These are phyloP conservation scores for Exophiala phaeomuriformis DNA, from an alignment of 2,329 filamentous ascomycete genomes.

Conservation along the genomic window DNA sequence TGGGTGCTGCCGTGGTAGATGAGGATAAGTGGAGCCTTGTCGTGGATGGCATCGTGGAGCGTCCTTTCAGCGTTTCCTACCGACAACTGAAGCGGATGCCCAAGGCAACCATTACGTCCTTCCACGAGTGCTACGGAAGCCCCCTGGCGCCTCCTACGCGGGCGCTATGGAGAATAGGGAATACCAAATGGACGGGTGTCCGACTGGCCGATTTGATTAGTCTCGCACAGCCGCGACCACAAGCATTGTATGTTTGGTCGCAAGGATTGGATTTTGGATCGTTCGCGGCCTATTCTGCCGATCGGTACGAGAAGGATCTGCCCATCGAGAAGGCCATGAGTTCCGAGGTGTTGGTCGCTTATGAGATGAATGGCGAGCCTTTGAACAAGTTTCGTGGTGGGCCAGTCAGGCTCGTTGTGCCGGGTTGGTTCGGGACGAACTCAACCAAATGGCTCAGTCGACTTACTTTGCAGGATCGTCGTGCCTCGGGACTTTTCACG, in stretches of 20 bases:
- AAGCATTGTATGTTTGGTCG: slow-evolving; percentile 20
- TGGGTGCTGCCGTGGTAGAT: slow-evolving; percentile 31
- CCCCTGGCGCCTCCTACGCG: slow-evolving; percentile 30
- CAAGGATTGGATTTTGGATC: slow-evolving; percentile 21
- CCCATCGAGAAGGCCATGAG: slow-evolving; percentile 18
- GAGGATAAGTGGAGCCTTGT: slow-evolving; percentile 28
- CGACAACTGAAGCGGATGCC: slow-evolving; percentile 29
- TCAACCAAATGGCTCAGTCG: slow-evolving; percentile 23
- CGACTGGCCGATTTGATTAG: slow-evolving; percentile 26
- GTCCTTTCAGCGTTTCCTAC: slow-evolving; percentile 29
- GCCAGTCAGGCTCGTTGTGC: slow-evolving; percentile 23
- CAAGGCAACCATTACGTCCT: slow-evolving; percentile 27
- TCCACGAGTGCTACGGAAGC: slow-evolving; percentile 36
- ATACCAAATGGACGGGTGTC: slow-evolving; percentile 34
- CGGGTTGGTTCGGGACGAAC: slow-evolving; percentile 24
- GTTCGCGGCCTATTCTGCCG: slow-evolving; percentile 16
- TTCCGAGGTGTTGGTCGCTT: slow-evolving; percentile 19
- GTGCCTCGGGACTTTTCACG: slow-evolving; percentile 20
- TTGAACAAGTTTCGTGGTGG: slow-evolving; percentile 21
- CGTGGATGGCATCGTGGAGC: slow-evolving; percentile 31
- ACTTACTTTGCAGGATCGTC: slow-evolving; percentile 16
- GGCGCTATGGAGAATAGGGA: slow-evolving; percentile 32
- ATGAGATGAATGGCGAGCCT: slow-evolving; percentile 22
- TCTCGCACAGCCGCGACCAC: slow-evolving; percentile 20
- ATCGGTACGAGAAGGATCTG: slow-evolving; percentile 24